These are phyloP conservation scores for Pythium pyrilobum DNA, from an alignment of 352 stramenopile genomes.

Conservation along the genomic window DNA sequence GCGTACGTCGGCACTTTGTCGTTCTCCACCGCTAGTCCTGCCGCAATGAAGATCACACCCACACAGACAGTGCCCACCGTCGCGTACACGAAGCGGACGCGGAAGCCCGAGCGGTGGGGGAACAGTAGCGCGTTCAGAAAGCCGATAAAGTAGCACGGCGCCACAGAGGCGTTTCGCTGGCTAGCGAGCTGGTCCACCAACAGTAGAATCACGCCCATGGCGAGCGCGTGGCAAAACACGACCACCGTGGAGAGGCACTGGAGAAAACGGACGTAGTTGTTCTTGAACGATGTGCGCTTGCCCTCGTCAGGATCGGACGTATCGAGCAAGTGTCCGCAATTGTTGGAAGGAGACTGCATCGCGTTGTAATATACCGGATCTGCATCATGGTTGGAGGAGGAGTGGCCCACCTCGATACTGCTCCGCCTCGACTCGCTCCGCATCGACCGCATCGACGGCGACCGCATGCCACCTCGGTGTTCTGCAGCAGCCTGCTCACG, in stretches of 20 bases:
- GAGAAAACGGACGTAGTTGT: constrained; percentile 28
- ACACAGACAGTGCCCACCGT: constrained; percentile 17
- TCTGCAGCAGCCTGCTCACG: constrained; percentile 17
- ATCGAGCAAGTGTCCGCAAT: too few species aligned
- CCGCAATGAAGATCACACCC: constrained; percentile 10
- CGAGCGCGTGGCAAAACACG: constrained; percentile 28
- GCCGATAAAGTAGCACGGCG: constrained; percentile 37
- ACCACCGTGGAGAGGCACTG: constrained; percentile 26
- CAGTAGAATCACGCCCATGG: constrained; percentile 33
- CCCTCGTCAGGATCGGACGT: too few species aligned
- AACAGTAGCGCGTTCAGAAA: constrained; percentile 43
- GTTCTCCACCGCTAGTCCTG: constrained; percentile 7
- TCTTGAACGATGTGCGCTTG: background rate
- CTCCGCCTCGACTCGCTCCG: background rate
- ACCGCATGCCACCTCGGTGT: constrained; percentile 16
- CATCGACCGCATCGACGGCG: constrained; percentile 4
- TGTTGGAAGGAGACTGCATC: background rate
- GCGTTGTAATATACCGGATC: background rate
- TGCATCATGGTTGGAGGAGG: background rate
- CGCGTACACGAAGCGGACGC: constrained; percentile 35
- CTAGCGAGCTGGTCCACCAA: constrained; percentile 24
- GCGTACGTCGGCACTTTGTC: constrained; percentile 22
- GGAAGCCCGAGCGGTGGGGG: constrained; percentile 35
- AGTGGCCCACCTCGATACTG: background rate
- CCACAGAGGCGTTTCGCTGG: constrained; percentile 19